Evolutionary conservation across 768 basidiomycete genomes (phyloP).

Genomic region (Arthromyces matolae): DNA sequence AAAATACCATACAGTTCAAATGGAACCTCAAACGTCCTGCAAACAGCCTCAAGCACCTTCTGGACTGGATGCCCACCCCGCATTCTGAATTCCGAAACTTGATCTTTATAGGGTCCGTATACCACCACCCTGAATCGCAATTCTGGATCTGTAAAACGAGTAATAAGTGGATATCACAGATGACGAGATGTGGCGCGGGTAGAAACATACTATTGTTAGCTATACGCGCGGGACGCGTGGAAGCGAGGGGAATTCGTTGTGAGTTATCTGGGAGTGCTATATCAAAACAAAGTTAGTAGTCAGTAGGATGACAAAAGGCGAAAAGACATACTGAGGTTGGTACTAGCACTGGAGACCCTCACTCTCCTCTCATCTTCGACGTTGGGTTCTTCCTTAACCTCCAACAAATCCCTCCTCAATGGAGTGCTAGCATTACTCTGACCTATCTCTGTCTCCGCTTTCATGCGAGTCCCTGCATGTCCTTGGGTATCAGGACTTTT

Average conservation of each 20-base stretch:
- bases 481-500: neutral
- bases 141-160: slow-evolving; percentile 2
- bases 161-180: neutral
- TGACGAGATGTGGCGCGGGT: neutral
- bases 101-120: slow-evolving; percentile 17
- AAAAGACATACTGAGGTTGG: no score
- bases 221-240: neutral
- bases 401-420: no score
- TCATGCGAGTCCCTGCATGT: neutral
- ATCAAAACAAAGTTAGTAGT: no score
- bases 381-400: no score
- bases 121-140: slow-evolving; percentile 29
- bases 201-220: no score
- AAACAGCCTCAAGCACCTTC: slow-evolving; percentile 39
- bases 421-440: no score
- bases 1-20: slow-evolving; percentile 21
- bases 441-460: neutral
- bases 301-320: no score
- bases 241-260: neutral
- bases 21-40: slow-evolving; percentile 36
- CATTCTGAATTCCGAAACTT: slow-evolving; percentile 36
- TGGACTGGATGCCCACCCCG: slow-evolving; percentile 37
- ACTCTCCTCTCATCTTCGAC: no score
- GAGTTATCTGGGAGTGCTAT: no score
- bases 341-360: no score